These are phyloP conservation scores for Populus deltoides DNA, from an alignment of 345 rosid genomes.

Conservation along the genomic window DNA sequence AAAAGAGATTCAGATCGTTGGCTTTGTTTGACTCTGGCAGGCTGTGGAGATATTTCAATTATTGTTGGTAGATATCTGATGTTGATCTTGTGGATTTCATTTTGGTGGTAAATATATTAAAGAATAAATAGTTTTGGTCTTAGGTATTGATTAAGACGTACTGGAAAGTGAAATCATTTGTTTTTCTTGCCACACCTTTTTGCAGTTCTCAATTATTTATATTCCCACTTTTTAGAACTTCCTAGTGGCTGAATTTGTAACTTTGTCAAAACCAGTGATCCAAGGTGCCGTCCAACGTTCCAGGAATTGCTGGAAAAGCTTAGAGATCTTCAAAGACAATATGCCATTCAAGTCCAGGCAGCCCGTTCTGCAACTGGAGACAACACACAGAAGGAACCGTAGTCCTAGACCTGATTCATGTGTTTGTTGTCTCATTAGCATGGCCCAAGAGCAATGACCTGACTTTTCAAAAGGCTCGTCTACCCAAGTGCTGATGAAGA, in stretches of 20 bases:
- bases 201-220: neutral
- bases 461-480: neutral
- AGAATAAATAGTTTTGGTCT: conserved; percentile 5
- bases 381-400: conserved; percentile 43
- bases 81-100: neutral
- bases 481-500: neutral
- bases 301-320: conserved; percentile 81
- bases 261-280: conserved; percentile 54
- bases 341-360: conserved; percentile 60
- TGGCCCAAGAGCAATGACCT: neutral
- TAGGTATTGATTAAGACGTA: conserved; percentile 6
- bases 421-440: neutral
- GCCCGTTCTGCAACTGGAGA: conserved; percentile 51
- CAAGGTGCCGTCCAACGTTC: conserved; percentile 69
- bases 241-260: conserved; percentile 8
- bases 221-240: neutral
- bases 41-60: neutral
- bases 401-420: neutral
- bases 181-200: neutral
- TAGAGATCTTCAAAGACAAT: conserved; percentile 75
- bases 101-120: neutral
- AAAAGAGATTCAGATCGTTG: neutral
- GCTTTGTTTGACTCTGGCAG: conserved; percentile 3
- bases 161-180: neutral
- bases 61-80: neutral